A percentile compares a stretch with the other conserved stretches of the same genome.
These are phyloP conservation scores for Candida sithepensis DNA, from an alignment of 805 yeast genomes.

Conservation along the genomic window DNA sequence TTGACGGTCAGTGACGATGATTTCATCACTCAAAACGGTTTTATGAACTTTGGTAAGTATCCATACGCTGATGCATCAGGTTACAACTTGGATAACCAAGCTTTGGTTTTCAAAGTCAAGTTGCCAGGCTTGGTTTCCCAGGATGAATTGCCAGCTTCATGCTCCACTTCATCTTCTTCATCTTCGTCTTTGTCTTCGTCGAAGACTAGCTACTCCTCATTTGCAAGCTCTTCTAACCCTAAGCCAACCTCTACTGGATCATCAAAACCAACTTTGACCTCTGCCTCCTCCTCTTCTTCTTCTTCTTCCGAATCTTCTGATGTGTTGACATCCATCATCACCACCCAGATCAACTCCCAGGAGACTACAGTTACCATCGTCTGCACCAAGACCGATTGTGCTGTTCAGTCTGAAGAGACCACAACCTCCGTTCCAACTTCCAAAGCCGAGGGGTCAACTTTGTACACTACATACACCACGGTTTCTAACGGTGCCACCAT, in stretches of 20 bases:
- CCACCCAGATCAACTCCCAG: not conserved
- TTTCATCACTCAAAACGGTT: conserved; percentile 30
- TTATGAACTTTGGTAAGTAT: conserved; percentile 23
- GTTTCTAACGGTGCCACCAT: too few species aligned
- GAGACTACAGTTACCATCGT: not conserved
- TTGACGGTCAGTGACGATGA: conserved; percentile 29
- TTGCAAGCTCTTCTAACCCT: too few species aligned
- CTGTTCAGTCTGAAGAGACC: not conserved
- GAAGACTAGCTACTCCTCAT: not conserved
- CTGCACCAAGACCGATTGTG: not conserved
- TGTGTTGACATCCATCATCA: not conserved
- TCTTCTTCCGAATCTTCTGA: not conserved
- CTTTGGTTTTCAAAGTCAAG: conserved; percentile 28
- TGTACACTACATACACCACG: conserved; percentile 4
- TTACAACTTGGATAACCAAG: conserved; percentile 26
- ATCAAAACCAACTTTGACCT: not conserved
- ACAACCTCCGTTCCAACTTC: conserved; percentile 1
- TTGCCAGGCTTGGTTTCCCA: conserved; percentile 22
- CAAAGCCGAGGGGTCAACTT: not conserved
- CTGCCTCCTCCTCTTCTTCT: not conserved
- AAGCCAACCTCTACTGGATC: conserved; percentile 1
- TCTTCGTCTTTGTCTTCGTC: conserved; percentile 5
- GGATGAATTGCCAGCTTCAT: conserved; percentile 4
- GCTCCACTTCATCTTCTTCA: conserved; percentile 3
- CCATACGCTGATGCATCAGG: conserved; percentile 26